phyloP scores from a whole-genome alignment of 108 stramenopile genomes.

The Aurantiochytrium sp. region DNA sequence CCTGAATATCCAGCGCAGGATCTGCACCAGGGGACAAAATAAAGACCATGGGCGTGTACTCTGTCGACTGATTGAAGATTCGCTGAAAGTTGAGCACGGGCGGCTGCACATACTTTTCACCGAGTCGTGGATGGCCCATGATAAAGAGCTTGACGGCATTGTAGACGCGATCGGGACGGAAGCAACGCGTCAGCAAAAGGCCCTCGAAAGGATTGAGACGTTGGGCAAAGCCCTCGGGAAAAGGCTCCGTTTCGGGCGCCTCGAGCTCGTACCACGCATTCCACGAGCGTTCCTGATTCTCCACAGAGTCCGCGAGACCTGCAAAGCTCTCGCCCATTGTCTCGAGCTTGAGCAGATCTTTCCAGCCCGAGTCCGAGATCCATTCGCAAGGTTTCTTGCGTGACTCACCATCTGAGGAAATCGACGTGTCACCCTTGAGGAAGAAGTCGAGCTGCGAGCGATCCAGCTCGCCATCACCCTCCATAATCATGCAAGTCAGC shows the following conservation, averaged over 20 bases:
- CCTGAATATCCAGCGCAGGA: constrained; percentile 58
- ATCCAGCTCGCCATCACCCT: constrained; percentile 50
- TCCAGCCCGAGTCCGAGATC: constrained; percentile 54
- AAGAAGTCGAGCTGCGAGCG: constrained; percentile 54
- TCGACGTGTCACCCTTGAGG: constrained; percentile 59
- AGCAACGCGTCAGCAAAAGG: constrained; percentile 48
- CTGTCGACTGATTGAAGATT: constrained; percentile 42
- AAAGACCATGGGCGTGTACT: constrained; percentile 59
- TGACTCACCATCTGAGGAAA: constrained; percentile 30
- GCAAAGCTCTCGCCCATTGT: constrained; percentile 28
- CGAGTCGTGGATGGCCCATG: constrained; percentile 27
- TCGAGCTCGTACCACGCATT: constrained; percentile 62
- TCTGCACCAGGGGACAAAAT: constrained; percentile 60
- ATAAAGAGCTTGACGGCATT: constrained; percentile 60
- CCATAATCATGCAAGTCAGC: constrained; percentile 45
- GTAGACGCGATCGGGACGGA: constrained; percentile 61
- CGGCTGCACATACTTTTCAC: constrained; percentile 62
- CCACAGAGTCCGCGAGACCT: constrained; percentile 20
- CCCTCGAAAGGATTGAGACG: constrained; percentile 40
- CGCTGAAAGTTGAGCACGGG: constrained; percentile 58
- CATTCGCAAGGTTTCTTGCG: constrained; percentile 34
- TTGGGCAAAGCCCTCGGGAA: constrained; percentile 36
- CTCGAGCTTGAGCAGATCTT: constrained; percentile 46
- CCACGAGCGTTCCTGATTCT: constrained; percentile 26
- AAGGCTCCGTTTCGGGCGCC: constrained; percentile 42